Conservation (phyloP, 2,329 filamentous ascomycete genomes). For the Pseudogymnoascus sp. region DNA sequence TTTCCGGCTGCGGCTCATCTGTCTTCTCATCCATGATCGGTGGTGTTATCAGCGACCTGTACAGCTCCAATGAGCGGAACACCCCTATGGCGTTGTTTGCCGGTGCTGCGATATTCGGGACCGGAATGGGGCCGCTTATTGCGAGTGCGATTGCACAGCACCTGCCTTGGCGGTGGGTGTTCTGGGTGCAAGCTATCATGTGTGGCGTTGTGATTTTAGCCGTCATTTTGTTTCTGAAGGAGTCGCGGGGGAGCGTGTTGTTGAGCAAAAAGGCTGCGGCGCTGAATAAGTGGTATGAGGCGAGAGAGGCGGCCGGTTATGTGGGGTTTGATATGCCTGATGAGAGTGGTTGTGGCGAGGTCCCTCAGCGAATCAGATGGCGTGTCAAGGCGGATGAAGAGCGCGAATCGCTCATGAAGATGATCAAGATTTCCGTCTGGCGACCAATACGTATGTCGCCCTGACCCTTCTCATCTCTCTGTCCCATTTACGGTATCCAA, state of each 20-base stretch:
- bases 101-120: slow-evolving; percentile 71
- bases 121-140: slow-evolving; percentile 70
- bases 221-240: slow-evolving; percentile 66
- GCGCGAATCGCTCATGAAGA: slow-evolving; percentile 57
- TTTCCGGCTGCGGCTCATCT: slow-evolving; percentile 70
- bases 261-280: slow-evolving; percentile 66
- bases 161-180: slow-evolving; percentile 76
- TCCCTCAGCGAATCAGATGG: slow-evolving; percentile 57
- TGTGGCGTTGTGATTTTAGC: slow-evolving; percentile 57
- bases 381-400: slow-evolving; percentile 74
- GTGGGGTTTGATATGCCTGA: slow-evolving; percentile 45
- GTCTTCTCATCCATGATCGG: slow-evolving; percentile 85
- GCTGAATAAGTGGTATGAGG: slow-evolving; percentile 74
- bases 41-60: slow-evolving; percentile 85
- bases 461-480: background rate
- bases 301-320: slow-evolving; percentile 52
- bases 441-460: slow-evolving; percentile 59
- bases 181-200: slow-evolving; percentile 75
- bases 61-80: slow-evolving; percentile 71
- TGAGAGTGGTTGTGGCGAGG: background rate
- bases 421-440: slow-evolving; percentile 68
- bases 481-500: background rate
- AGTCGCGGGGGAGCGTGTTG: slow-evolving; percentile 76
- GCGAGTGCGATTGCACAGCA: slow-evolving; percentile 62
- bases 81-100: slow-evolving; percentile 87